These are phyloP conservation scores for Ophiostoma perfectum DNA, from an alignment of 2,329 filamentous ascomycete species.

Conservation along the genomic window DNA sequence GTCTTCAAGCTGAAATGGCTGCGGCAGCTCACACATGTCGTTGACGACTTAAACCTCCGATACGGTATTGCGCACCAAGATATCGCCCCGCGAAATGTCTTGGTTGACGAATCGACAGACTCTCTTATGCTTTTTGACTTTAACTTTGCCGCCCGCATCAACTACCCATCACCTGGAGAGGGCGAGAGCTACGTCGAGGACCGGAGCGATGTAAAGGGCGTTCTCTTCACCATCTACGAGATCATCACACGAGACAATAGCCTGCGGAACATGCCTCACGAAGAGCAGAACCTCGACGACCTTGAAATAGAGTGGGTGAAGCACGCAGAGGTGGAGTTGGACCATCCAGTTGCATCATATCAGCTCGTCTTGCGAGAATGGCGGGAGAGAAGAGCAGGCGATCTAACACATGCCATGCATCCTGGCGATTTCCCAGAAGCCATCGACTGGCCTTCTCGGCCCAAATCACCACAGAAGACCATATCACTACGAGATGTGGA, in stretches of 20 bases:
- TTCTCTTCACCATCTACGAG: background rate
- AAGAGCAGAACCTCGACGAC: background rate
- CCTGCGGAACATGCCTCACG: background rate
- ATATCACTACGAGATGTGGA: background rate
- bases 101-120: background rate
- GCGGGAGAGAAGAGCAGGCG: background rate
- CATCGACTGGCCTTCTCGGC: background rate
- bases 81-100: background rate
- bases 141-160: background rate
- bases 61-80: background rate
- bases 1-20: background rate
- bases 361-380: background rate
- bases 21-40: background rate
- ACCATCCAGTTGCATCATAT: background rate
- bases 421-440: background rate
- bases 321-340: background rate
- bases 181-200: background rate
- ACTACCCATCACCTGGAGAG: background rate
- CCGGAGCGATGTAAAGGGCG: background rate
- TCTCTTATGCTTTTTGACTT: background rate
- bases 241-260: background rate
- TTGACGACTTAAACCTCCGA: background rate
- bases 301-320: background rate
- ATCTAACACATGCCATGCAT: background rate
- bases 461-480: background rate